phyloP scores from a whole-genome alignment of 768 basidiomycete species.

The Phylloporus arenicola region DNA sequence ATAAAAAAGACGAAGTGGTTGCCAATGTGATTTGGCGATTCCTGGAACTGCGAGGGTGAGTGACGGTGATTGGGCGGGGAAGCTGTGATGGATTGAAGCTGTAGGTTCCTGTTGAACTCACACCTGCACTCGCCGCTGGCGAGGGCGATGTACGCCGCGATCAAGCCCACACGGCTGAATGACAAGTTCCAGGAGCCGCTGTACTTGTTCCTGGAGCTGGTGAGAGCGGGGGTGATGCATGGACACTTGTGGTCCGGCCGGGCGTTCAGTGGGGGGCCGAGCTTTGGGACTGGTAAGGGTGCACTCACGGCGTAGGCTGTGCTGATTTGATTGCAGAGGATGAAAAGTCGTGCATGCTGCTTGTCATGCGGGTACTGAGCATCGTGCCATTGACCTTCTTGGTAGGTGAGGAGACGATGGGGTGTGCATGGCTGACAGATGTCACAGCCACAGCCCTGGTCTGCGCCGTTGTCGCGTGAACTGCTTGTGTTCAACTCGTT shows the following conservation, averaged over 20 bases:
- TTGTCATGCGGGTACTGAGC: slow-evolving; percentile 95
- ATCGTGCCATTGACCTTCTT: slow-evolving; percentile 94
- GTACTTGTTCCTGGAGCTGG: slow-evolving; percentile 91
- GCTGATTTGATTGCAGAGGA: slow-evolving; percentile 55
- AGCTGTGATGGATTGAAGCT: slow-evolving; percentile 7
- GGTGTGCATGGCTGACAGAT: slow-evolving; percentile 6
- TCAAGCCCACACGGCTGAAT: slow-evolving; percentile 75
- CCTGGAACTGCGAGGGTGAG: slow-evolving; percentile 88
- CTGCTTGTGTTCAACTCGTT: slow-evolving; percentile 98
- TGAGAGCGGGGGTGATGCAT: slow-evolving; percentile 95
- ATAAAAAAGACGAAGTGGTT: slow-evolving; percentile 98
- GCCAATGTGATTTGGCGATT: slow-evolving; percentile 99
- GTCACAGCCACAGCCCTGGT: slow-evolving; percentile 80
- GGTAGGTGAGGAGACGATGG: slow-evolving; percentile 36
- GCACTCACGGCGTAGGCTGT: slow-evolving; percentile 27
- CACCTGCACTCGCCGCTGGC: slow-evolving; percentile 89
- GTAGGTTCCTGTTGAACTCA: slow-evolving; percentile 81
- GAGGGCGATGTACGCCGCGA: slow-evolving; percentile 82
- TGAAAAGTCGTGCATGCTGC: slow-evolving; percentile 88
- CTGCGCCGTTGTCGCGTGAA: slow-evolving; percentile 93
- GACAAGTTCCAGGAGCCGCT: slow-evolving; percentile 99
- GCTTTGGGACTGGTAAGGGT: slow-evolving; percentile 78
- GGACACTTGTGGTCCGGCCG: slow-evolving; percentile 85
- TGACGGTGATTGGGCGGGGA: background rate
- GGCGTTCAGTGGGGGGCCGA: slow-evolving; percentile 91